These are phyloP conservation scores for Solanum pinnatisectum DNA, from an alignment of 257 asterid genomes.

Conservation along the genomic window DNA sequence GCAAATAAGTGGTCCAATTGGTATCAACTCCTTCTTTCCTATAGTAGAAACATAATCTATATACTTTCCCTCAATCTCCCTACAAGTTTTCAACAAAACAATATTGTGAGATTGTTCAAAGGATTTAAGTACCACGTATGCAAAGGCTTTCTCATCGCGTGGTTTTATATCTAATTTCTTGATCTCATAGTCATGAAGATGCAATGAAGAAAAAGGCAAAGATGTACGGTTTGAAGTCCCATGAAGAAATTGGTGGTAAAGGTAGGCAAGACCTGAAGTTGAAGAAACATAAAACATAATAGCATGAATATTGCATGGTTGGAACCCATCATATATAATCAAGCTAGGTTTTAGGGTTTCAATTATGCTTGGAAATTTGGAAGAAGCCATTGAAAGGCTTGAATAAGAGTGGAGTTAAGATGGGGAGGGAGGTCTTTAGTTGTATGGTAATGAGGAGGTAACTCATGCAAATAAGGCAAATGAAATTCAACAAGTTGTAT, in stretches of 20 bases:
- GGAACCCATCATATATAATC: slow-evolving; percentile 23
- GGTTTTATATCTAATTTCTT: background rate
- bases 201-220: background rate
- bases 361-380: slow-evolving; percentile 12
- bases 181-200: slow-evolving; percentile 2
- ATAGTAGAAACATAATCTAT: background rate
- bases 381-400: slow-evolving; percentile 22
- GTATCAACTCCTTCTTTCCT: background rate
- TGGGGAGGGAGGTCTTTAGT: slow-evolving; percentile 44
- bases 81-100: background rate
- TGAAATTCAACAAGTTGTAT: slow-evolving; percentile 29
- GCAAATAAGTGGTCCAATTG: background rate
- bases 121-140: background rate
- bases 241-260: background rate
- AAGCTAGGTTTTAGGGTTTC: slow-evolving; percentile 24
- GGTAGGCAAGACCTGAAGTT: slow-evolving; percentile 12
- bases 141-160: background rate
- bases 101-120: background rate
- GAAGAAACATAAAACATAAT: slow-evolving; percentile 23
- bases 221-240: background rate
- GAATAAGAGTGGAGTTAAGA: slow-evolving; percentile 27
- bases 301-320: slow-evolving; percentile 7
- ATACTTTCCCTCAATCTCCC: background rate
- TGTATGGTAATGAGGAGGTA: slow-evolving; percentile 38
- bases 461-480: slow-evolving; percentile 17